Percentiles rank a stretch among this genome's conserved stretches.
phyloP scores from a whole-genome alignment of 2,329 filamentous ascomycete species.

The Curvularia hawaiiensis region DNA sequence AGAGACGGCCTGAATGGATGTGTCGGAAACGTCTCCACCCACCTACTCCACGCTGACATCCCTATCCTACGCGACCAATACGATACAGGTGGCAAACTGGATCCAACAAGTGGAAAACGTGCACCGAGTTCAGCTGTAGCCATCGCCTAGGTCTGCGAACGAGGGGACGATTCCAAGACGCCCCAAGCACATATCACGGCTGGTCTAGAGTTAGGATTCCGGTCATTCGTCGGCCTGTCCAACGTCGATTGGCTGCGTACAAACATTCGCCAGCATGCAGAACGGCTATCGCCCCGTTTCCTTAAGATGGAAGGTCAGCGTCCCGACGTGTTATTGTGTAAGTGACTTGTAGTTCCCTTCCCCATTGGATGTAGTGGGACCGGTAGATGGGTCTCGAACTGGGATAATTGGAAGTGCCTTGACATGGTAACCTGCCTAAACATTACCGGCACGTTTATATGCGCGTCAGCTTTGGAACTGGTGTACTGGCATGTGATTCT shows the following conservation, averaged over 20 bases:
- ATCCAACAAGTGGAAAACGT: neutral
- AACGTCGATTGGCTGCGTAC: neutral
- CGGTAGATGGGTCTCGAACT: constrained; percentile 5
- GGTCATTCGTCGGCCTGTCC: neutral
- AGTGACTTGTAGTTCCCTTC: constrained; percentile 18
- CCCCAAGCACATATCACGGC: neutral
- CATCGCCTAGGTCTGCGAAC: neutral
- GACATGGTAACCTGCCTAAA: constrained; percentile 8
- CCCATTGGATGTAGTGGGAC: constrained; percentile 12
- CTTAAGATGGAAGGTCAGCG: constrained; percentile 27
- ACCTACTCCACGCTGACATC: neutral
- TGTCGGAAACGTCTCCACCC: constrained; percentile 13
- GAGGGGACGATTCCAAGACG: neutral
- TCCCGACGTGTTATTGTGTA: constrained; percentile 11
- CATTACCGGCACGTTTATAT: constrained; percentile 21
- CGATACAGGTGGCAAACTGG: neutral
- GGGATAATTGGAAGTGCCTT: constrained; percentile 11
- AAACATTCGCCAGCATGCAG: neutral
- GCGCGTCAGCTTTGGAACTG: constrained; percentile 13
- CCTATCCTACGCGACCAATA: neutral
- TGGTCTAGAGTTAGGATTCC: neutral
- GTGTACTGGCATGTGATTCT: constrained; percentile 22
- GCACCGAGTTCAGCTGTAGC: neutral
- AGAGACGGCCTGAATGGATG: constrained; percentile 11
- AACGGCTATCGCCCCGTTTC: constrained; percentile 10